phyloP scores from a whole-genome alignment of 2,329 filamentous ascomycete species.

The Lecanicillium sp. region DNA sequence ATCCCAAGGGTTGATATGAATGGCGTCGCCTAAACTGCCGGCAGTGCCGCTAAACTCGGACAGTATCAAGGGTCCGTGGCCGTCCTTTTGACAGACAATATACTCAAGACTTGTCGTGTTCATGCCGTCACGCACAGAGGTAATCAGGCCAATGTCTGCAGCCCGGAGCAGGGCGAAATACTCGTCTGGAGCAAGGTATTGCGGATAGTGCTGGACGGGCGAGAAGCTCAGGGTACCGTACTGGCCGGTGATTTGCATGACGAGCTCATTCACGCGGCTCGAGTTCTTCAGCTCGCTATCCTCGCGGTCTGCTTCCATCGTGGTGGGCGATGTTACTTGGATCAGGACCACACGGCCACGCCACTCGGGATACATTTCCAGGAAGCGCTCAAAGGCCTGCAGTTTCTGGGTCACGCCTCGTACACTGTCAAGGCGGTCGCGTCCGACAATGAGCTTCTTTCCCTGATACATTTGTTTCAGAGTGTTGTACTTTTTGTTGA shows the following conservation, averaged over 20 bases:
- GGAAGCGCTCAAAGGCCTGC: constrained; percentile 86
- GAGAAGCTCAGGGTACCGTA: constrained; percentile 85
- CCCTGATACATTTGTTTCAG: constrained; percentile 74
- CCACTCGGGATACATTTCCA: constrained; percentile 88
- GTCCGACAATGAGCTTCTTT: constrained; percentile 90
- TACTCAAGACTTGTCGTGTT: constrained; percentile 96
- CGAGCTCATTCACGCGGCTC: constrained; percentile 82
- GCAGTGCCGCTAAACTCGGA: constrained; percentile 96
- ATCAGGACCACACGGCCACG: constrained; percentile 86
- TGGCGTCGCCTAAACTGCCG: constrained; percentile 73
- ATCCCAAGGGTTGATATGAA: constrained; percentile 97
- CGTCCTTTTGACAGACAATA: constrained; percentile 82
- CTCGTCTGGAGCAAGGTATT: constrained; percentile 82
- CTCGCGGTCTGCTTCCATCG: constrained; percentile 69
- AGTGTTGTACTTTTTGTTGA: constrained; percentile 63
- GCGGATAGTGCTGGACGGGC: constrained; percentile 89
- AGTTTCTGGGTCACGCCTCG: constrained; percentile 93
- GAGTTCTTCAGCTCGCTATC: constrained; percentile 73
- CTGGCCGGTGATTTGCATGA: constrained; percentile 83
- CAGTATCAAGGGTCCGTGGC: constrained; percentile 80
- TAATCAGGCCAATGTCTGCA: constrained; percentile 88
- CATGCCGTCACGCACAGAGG: constrained; percentile 94
- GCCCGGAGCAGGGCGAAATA: constrained; percentile 91
- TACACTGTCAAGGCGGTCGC: constrained; percentile 88
- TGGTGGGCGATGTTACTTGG: constrained; percentile 86